These are phyloP conservation scores for Dacryopinax spathularia DNA, from an alignment of 768 basidiomycete genomes.

Conservation along the genomic window DNA sequence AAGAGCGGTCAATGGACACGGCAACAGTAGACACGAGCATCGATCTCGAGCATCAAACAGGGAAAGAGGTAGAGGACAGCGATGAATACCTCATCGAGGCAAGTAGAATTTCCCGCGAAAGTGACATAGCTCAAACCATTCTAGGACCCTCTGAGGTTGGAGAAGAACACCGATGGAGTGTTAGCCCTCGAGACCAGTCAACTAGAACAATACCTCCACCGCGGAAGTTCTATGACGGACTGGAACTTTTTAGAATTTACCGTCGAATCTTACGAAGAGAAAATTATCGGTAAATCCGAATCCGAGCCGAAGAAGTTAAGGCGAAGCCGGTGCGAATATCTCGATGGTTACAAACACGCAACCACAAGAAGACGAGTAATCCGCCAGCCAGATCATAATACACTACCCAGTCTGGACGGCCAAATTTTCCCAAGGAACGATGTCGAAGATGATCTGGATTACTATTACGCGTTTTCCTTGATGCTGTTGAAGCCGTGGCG, in stretches of 20 bases:
- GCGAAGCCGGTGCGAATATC: constrained; percentile 21
- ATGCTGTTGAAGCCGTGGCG: constrained; percentile 28
- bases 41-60: too few species aligned
- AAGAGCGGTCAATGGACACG: too few species aligned
- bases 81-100: too few species aligned
- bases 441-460: constrained; percentile 13
- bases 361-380: constrained; percentile 14
- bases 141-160: too few species aligned
- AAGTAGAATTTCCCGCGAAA: neutral
- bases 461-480: constrained; percentile 28
- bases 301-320: neutral
- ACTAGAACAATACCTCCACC: neutral
- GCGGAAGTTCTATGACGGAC: constrained; percentile 14
- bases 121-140: neutral
- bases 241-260: constrained; percentile 19
- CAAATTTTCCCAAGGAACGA: constrained; percentile 24
- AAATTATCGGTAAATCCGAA: neutral
- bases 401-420: constrained; percentile 26
- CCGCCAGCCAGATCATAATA: too few species aligned
- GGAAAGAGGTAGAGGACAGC: too few species aligned
- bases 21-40: too few species aligned
- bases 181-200: neutral
- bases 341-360: neutral
- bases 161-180: too few species aligned
- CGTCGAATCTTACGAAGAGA: constrained; percentile 24